phyloP scores from a whole-genome alignment of 2,329 filamentous ascomycete species.

The Sporothrix curviconia region DNA sequence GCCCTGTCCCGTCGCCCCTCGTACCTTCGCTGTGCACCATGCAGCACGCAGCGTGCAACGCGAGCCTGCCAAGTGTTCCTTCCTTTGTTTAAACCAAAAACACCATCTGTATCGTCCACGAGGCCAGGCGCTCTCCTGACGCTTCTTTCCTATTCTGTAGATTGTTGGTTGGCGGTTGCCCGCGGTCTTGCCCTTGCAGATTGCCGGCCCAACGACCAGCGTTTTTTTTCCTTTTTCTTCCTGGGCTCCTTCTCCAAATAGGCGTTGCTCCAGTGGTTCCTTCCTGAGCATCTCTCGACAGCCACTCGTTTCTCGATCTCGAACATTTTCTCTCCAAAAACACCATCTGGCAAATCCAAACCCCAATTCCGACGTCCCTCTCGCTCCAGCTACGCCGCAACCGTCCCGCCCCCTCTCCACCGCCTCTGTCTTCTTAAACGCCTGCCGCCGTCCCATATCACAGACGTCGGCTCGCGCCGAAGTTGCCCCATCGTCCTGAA shows the following conservation, averaged over 20 bases:
- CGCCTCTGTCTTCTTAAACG: too few species aligned
- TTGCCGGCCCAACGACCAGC: slow-evolving; percentile 8
- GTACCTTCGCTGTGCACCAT: slow-evolving; percentile 11
- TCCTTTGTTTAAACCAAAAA: background rate
- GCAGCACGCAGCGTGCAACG: slow-evolving; percentile 13
- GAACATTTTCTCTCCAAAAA: background rate
- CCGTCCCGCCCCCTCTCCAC: too few species aligned
- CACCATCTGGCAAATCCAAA: background rate
- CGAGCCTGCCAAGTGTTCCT: slow-evolving; percentile 7
- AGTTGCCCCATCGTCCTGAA: background rate
- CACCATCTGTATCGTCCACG: background rate
- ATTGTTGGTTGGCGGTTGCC: slow-evolving; percentile 14
- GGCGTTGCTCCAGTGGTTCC: background rate
- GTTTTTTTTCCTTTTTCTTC: background rate
- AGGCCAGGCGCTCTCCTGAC: background rate
- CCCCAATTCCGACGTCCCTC: background rate
- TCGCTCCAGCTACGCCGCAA: too few species aligned
- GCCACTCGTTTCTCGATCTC: background rate
- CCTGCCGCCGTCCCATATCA: background rate
- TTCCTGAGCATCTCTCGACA: background rate
- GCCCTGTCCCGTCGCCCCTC: slow-evolving; percentile 2
- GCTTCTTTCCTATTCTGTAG: background rate
- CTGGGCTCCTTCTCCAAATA: background rate
- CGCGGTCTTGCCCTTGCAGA: background rate
- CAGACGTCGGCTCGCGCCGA: background rate